These are phyloP conservation scores for Cucumis melo DNA, from an alignment of 306 rosid species.

Conservation along the genomic window DNA sequence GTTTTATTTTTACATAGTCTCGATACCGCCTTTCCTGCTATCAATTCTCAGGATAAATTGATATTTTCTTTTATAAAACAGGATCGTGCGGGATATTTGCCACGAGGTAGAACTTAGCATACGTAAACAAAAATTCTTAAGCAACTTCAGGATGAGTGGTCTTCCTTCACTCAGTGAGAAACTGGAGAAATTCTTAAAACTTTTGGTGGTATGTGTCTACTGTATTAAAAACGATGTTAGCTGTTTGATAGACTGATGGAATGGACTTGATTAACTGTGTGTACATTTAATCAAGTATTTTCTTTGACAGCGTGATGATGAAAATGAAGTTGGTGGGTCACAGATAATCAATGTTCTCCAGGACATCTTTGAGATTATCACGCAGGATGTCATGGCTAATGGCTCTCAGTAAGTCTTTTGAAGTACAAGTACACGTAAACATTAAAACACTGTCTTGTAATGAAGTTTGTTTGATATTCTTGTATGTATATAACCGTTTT, in stretches of 20 bases:
- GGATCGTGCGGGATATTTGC: slow-evolving; percentile 40
- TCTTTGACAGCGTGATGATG: slow-evolving; percentile 42
- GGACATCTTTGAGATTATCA: slow-evolving; percentile 85
- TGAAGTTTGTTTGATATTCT: slow-evolving; percentile 6
- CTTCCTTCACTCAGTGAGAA: slow-evolving; percentile 74
- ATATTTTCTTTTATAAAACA: slow-evolving; percentile 22
- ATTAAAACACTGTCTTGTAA: not conserved
- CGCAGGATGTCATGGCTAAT: slow-evolving; percentile 68
- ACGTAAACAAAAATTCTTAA: slow-evolving; percentile 20
- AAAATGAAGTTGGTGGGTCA: slow-evolving; percentile 20
- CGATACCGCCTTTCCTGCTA: not conserved
- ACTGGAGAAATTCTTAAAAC: slow-evolving; percentile 65
- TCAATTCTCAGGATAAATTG: not conserved
- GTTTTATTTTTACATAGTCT: not conserved
- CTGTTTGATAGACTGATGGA: not conserved
- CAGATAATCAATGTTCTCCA: slow-evolving; percentile 83
- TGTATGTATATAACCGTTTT: slow-evolving; percentile 12
- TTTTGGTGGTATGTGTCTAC: slow-evolving; percentile 39
- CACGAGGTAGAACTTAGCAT: slow-evolving; percentile 25
- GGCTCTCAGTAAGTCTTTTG: slow-evolving; percentile 46
- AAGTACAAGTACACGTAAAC: slow-evolving; percentile 2
- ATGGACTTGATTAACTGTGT: slow-evolving; percentile 1
- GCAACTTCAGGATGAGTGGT: slow-evolving; percentile 59
- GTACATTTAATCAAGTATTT: slow-evolving; percentile 8
- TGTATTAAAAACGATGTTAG: not conserved